Percentiles rank a stretch among this genome's conserved stretches.
These are phyloP conservation scores for Solanum aculeatissimum DNA, from an alignment of 305 asterid genomes.

Conservation along the genomic window DNA sequence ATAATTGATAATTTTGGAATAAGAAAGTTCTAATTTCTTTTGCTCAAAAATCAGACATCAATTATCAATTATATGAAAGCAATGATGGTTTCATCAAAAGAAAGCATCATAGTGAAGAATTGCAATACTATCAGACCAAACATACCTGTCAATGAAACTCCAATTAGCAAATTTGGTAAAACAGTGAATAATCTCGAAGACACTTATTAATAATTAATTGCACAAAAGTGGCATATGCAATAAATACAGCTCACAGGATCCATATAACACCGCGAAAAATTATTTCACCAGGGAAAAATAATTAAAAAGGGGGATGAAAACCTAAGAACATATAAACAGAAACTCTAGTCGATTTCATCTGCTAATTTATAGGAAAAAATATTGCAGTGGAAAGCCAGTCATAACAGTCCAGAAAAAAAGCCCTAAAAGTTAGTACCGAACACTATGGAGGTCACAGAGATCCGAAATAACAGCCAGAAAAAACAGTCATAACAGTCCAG, in stretches of 20 bases:
- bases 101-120: not conserved
- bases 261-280: not conserved
- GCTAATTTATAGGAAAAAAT: constrained; percentile 22
- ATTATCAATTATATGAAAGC: not conserved
- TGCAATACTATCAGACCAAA: not conserved
- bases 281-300: not conserved
- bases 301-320: not conserved
- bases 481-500: constrained; percentile 22
- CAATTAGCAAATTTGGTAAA: not conserved
- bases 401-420: constrained; percentile 3
- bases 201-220: not conserved
- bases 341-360: constrained; percentile 18
- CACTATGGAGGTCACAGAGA: constrained; percentile 38
- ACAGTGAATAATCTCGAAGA: not conserved
- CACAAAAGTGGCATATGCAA: not conserved
- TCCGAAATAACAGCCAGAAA: constrained; percentile 41
- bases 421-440: constrained; percentile 28
- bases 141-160: not conserved
- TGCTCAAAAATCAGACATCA: not conserved
- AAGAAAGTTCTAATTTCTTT: not conserved
- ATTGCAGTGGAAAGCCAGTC: constrained; percentile 8
- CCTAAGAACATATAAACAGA: not conserved
- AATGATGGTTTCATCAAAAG: not conserved
- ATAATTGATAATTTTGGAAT: not conserved
- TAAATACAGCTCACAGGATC: not conserved